Percentiles rank a stretch among this genome's conserved stretches.
These are phyloP conservation scores for Pharnaceum exiguum DNA, from an alignment of 148 eudicot species.

Conservation along the genomic window DNA sequence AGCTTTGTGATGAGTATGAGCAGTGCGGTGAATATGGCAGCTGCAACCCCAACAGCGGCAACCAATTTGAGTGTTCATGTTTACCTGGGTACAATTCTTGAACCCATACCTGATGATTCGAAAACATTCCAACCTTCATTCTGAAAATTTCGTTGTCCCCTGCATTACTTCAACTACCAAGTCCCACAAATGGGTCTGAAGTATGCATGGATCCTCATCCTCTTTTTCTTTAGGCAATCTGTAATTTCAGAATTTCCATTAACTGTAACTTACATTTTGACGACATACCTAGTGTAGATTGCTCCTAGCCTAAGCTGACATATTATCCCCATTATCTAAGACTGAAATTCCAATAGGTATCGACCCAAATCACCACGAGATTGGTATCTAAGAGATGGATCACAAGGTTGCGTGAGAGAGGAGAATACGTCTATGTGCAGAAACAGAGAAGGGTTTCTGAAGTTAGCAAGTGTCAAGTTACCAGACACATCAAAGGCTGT, in stretches of 20 bases:
- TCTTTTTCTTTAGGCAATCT: too few species aligned
- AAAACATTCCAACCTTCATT: too few species aligned
- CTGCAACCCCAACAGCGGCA: conserved; percentile 22
- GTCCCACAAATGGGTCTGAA: too few species aligned
- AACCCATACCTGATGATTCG: too few species aligned
- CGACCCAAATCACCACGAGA: conserved; percentile 36
- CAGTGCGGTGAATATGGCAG: conserved; percentile 38
- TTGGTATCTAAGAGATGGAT: conserved; percentile 45
- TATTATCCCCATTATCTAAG: not conserved
- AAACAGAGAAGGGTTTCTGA: conserved; percentile 42
- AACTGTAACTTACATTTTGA: too few species aligned
- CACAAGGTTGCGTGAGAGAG: conserved; percentile 37
- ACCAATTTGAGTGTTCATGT: conserved; percentile 33
- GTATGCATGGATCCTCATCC: too few species aligned
- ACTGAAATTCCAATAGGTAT: conserved; percentile 22
- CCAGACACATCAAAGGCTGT: conserved; percentile 41
- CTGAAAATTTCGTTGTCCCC: too few species aligned
- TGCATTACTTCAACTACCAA: too few species aligned
- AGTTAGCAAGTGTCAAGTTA: conserved; percentile 29
- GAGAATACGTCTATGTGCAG: conserved; percentile 30
- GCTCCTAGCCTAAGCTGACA: too few species aligned
- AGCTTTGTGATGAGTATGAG: conserved; percentile 34
- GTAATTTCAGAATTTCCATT: too few species aligned
- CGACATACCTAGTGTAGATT: too few species aligned
- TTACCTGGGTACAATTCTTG: conserved; percentile 33